phyloP scores from a whole-genome alignment of 2,329 filamentous ascomycete genomes.

The Xylariaceae sp. region DNA sequence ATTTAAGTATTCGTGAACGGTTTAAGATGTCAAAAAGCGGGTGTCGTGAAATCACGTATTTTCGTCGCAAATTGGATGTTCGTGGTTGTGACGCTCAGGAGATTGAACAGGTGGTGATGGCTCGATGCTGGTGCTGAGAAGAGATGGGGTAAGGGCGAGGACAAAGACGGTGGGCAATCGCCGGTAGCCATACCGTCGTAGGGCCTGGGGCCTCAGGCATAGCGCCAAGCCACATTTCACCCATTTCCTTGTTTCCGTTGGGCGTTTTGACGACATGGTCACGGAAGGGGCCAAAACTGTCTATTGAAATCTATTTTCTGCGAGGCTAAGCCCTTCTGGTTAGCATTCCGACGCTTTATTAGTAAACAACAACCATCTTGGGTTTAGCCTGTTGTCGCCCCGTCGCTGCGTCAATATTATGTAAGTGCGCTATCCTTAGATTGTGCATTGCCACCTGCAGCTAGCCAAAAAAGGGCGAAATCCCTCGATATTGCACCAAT shows the following conservation, averaged over 20 bases:
- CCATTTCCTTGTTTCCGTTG: background rate
- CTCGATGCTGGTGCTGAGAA: conserved; percentile 1
- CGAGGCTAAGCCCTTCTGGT: background rate
- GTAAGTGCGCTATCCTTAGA: background rate
- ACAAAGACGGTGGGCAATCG: conserved; percentile 12
- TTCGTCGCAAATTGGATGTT: conserved; percentile 6
- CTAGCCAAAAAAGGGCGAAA: background rate
- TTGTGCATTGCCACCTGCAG: background rate
- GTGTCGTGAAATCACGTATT: background rate
- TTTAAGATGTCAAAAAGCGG: background rate
- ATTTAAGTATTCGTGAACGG: background rate
- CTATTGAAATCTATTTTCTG: background rate
- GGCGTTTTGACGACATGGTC: background rate
- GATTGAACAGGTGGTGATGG: conserved; percentile 2
- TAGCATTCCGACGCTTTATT: background rate
- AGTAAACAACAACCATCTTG: background rate
- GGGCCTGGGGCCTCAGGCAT: conserved; percentile 16
- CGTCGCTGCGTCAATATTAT: background rate
- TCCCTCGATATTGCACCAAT: background rate
- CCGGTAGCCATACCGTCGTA: conserved; percentile 14
- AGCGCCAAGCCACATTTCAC: background rate
- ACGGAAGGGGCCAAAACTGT: too few species aligned
- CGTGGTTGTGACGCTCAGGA: background rate
- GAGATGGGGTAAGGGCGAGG: background rate
- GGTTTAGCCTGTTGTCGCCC: background rate